phyloP scores from a whole-genome alignment of 805 yeast species.

The Yamadazyma phyllophila region DNA sequence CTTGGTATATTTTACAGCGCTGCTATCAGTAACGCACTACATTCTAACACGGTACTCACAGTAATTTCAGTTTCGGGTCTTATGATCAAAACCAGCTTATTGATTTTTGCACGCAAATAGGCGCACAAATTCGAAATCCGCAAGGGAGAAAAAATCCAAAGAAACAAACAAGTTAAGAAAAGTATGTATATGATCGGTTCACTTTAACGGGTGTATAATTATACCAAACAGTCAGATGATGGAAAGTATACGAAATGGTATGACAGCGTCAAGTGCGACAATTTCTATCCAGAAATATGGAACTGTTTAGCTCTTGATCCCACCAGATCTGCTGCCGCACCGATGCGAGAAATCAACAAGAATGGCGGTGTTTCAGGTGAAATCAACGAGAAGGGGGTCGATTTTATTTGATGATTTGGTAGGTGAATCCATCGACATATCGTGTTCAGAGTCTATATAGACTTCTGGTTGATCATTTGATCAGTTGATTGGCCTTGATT shows the following conservation, averaged over 20 bases:
- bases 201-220: not conserved
- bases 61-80: not conserved
- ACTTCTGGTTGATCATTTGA: not conserved
- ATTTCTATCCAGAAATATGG: too few species aligned
- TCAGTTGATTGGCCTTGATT: not conserved
- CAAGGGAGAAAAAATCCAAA: slow-evolving; percentile 7
- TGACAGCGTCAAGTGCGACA: too few species aligned
- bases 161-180: slow-evolving; percentile 8
- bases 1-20: too few species aligned
- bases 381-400: not conserved
- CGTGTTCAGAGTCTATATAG: too few species aligned
- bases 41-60: not conserved
- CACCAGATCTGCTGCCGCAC: not conserved
- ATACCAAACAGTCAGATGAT: too few species aligned
- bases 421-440: too few species aligned
- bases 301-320: not conserved
- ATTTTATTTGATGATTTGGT: not conserved
- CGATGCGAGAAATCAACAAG: slow-evolving; percentile 1
- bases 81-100: not conserved
- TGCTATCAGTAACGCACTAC: too few species aligned
- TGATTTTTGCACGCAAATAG: not conserved
- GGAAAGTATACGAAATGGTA: too few species aligned
- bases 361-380: slow-evolving; percentile 9
- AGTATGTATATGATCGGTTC: slow-evolving; percentile 2
- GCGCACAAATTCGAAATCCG: slow-evolving; percentile 6